Evolutionary conservation across 441 rosid species (phyloP).

Genomic region (Euphorbia corollata): DNA sequence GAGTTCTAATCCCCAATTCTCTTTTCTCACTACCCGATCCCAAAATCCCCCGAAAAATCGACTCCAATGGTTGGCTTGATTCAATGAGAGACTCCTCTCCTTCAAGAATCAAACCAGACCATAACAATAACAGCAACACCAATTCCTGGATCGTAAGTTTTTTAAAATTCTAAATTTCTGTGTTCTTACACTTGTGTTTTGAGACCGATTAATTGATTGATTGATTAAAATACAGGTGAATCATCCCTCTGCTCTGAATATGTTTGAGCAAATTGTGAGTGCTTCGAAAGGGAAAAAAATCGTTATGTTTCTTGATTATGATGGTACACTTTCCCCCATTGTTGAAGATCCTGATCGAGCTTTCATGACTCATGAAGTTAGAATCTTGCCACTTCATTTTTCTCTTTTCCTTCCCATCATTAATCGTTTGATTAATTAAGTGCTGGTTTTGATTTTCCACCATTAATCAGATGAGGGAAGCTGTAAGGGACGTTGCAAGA

Average conservation of each 20-base stretch:
- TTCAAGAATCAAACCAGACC: slow-evolving; percentile 47
- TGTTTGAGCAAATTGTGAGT: slow-evolving; percentile 56
- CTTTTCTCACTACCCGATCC: slow-evolving; percentile 39
- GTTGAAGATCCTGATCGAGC: slow-evolving; percentile 83
- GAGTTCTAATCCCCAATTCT: slow-evolving; percentile 29
- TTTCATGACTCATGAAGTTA: slow-evolving; percentile 74
- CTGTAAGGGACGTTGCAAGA: slow-evolving; percentile 50
- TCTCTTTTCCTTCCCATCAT: no score
- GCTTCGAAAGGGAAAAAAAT: slow-evolving; percentile 68
- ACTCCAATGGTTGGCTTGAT: slow-evolving; percentile 63
- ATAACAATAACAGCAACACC: slow-evolving; percentile 31
- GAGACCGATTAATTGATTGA: no score
- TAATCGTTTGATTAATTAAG: neutral
- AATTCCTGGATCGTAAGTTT: slow-evolving; percentile 60
- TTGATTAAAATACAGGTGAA: slow-evolving; percentile 28
- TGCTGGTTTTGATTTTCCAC: neutral
- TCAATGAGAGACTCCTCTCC: slow-evolving; percentile 86
- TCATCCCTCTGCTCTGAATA: slow-evolving; percentile 73
- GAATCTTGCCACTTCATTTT: neutral
- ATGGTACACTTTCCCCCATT: slow-evolving; percentile 87
- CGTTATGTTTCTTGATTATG: slow-evolving; percentile 86
- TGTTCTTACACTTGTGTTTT: neutral
- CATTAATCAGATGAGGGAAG: slow-evolving; percentile 55
- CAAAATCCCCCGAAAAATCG: slow-evolving; percentile 26
- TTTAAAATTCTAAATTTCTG: no score